These are phyloP conservation scores for Musa itinerans DNA, from an alignment of 176 grass and related monocot genomes.

Conservation along the genomic window DNA sequence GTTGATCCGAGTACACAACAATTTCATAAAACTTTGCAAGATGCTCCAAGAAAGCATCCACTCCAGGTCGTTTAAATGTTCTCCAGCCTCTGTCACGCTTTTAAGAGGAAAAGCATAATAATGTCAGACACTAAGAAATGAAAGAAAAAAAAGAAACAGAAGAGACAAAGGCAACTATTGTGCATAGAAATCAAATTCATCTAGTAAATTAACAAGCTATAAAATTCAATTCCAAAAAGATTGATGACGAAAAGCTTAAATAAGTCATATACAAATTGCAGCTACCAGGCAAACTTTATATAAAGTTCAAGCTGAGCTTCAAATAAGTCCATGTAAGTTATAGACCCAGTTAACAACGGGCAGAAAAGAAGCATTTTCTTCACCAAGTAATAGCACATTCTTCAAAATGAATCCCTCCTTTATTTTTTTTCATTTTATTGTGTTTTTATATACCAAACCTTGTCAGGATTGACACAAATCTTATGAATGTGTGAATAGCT, in stretches of 20 bases:
- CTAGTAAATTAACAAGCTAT: neutral
- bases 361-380: neutral
- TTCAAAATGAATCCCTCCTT: too few species aligned
- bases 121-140: too few species aligned
- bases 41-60: constrained; percentile 84
- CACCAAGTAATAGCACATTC: neutral
- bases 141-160: too few species aligned
- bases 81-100: constrained; percentile 93
- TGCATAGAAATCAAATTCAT: neutral
- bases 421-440: too few species aligned
- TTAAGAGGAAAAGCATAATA: constrained; percentile 12
- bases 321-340: neutral
- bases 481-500: too few species aligned
- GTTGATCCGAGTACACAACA: constrained; percentile 89
- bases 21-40: constrained; percentile 69
- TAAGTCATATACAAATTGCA: neutral
- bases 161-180: neutral
- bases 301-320: neutral
- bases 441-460: too few species aligned
- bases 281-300: neutral
- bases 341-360: neutral
- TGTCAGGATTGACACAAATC: too few species aligned
- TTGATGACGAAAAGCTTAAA: neutral
- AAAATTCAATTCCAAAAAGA: neutral
- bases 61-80: constrained; percentile 92